Evolutionary conservation across 176 grass and related monocot genomes (phyloP), one percentile per base, ranked within the genome.

Genomic region (Aegilops longissima): DNA sequence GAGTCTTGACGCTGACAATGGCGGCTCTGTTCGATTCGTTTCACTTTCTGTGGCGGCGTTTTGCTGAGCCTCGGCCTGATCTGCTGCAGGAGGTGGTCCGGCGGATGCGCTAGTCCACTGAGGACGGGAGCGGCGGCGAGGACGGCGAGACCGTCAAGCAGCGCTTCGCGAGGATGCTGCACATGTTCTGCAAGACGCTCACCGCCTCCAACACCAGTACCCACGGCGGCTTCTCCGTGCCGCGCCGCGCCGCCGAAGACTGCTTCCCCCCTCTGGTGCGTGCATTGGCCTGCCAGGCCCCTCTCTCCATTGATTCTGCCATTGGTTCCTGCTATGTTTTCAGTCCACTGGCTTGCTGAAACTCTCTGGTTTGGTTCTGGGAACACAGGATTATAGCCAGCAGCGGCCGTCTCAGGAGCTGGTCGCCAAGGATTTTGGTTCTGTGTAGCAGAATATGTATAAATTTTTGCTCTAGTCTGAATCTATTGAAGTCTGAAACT

Each of bases 171-270:
- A n/a, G 91, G 67, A 94, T 93, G 74, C 89, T 94, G 34, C 97
- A 98, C 76, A 98, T 98, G 97, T 98, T 98, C 89, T 98, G 97
- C 88, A 98, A 99, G 92, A 99, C 94, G 34, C 90, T 99, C 38
- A 99, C 97, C 39, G 94, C 97, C 4, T 98, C 94, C 31, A 92
- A 98, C 87, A 98, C 97, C 58, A 98, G 97, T 76, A 98, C 94
- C 68, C 97, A 98, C 75, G 97, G 97, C 21, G 97, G 97, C n/a
- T 99, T 99, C 88, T 99, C 97, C 54, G 94, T 96, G 44, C 94
- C 97, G 29, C 97, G 97, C 76, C 94, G 92, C 63, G 97, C 97
- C 66, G 97, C 97, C 35, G 94, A 99, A 87, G 97, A 99, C 80
- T 99, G 97, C 84, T 99, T 99, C 88, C 94, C 97, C 29, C 97